Percentiles rank a stretch among this genome's conserved stretches.
Evolutionary conservation across 306 rosid species (phyloP).

Genomic region (Mucuna pruriens): DNA sequence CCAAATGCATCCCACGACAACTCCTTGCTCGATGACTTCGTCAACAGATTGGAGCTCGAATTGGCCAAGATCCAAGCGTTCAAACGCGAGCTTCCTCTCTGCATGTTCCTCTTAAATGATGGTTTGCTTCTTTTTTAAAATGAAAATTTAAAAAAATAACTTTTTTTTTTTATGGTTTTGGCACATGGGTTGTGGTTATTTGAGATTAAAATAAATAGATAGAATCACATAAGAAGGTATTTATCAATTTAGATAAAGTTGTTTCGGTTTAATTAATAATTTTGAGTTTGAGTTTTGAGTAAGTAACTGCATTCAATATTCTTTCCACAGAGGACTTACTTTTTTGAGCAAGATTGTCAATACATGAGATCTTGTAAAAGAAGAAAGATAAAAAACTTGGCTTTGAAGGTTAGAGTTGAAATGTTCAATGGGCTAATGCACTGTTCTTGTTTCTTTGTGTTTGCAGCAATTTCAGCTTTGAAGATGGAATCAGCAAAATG

Average conservation of each 20-base stretch:
- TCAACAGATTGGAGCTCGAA: slow-evolving; percentile 61
- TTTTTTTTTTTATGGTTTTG: neutral
- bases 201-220: neutral
- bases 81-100: slow-evolving; percentile 84
- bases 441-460: neutral
- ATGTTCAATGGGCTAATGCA: neutral
- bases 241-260: too few relatives aligned
- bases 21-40: slow-evolving; percentile 39
- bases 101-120: slow-evolving; percentile 71
- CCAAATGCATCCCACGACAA: slow-evolving; percentile 39
- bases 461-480: slow-evolving; percentile 26
- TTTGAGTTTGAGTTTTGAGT: too few relatives aligned
- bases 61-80: slow-evolving; percentile 77
- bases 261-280: too few relatives aligned
- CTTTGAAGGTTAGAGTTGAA: neutral
- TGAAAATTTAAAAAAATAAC: neutral
- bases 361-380: too few relatives aligned
- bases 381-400: too few relatives aligned
- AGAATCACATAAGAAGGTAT: too few relatives aligned
- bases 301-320: too few relatives aligned
- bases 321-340: too few relatives aligned
- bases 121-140: slow-evolving; percentile 53
- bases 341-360: too few relatives aligned
- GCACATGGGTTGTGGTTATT: neutral
- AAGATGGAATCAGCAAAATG: slow-evolving; percentile 57